These are phyloP conservation scores for Niebla homalea DNA, from an alignment of 495 filamentous ascomycete species.

Conservation along the genomic window DNA sequence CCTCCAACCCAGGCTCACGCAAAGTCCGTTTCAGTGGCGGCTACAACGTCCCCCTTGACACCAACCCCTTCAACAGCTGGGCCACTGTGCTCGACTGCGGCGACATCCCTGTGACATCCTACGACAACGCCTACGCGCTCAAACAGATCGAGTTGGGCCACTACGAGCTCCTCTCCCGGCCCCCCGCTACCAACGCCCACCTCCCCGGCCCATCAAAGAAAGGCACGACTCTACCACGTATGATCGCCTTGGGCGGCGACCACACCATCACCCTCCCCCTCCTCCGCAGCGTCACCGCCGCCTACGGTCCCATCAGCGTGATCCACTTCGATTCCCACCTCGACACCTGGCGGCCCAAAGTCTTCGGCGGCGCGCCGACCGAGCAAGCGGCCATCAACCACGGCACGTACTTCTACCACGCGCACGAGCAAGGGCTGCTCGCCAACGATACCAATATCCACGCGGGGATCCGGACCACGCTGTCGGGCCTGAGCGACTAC, in stretches of 20 bases:
- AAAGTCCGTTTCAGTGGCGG: slow-evolving; percentile 43
- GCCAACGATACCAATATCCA: slow-evolving; percentile 76
- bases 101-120: slow-evolving; percentile 60
- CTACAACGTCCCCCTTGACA: slow-evolving; percentile 46
- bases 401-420: slow-evolving; percentile 69
- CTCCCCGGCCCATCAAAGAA: slow-evolving; percentile 36
- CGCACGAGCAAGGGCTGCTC: slow-evolving; percentile 57
- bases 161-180: slow-evolving; percentile 39
- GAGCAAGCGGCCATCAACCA: slow-evolving; percentile 64
- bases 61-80: slow-evolving; percentile 53
- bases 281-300: slow-evolving; percentile 50
- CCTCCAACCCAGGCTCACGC: slow-evolving; percentile 33
- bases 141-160: slow-evolving; percentile 59
- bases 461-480: slow-evolving; percentile 68
- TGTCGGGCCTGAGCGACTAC: slow-evolving; percentile 59
- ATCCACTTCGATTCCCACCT: slow-evolving; percentile 66
- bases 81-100: slow-evolving; percentile 62
- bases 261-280: slow-evolving; percentile 51
- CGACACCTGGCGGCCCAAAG: slow-evolving; percentile 55
- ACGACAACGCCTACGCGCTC: slow-evolving; percentile 61
- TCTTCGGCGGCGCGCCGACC: slow-evolving; percentile 54
- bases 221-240: slow-evolving; percentile 43
- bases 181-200: slow-evolving; percentile 33
- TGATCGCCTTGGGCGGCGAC: slow-evolving; percentile 59
- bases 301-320: slow-evolving; percentile 53